Conservation (phyloP, 2,329 filamentous ascomycete species). For the Colletotrichum lindemuthianum region DNA sequence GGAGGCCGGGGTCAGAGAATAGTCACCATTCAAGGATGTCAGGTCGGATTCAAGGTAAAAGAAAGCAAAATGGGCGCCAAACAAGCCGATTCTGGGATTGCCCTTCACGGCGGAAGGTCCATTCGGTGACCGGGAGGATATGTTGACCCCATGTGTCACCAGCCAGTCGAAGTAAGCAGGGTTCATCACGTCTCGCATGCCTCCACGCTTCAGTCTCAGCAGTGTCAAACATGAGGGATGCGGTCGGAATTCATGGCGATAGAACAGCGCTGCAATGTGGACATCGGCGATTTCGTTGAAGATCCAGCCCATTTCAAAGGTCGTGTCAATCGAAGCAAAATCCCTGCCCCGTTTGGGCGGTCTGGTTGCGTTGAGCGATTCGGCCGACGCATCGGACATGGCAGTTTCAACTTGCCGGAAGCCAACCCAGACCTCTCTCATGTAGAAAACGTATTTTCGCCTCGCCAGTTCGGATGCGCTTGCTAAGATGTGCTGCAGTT, state of each 20-base stretch:
- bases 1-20: not conserved
- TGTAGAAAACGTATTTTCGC: not conserved
- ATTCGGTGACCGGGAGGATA: not conserved
- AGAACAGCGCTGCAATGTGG: not conserved
- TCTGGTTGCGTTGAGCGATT: not conserved
- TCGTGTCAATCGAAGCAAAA: not conserved
- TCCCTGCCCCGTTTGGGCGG: no score
- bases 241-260: not conserved
- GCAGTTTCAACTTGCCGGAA: not conserved
- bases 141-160: not conserved
- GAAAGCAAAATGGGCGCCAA: not conserved
- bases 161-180: not conserved
- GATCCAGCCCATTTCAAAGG: not conserved
- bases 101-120: not conserved
- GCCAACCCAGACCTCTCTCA: not conserved
- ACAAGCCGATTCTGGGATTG: not conserved
- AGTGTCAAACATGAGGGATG: not conserved
- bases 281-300: not conserved
- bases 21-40: not conserved
- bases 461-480: not conserved
- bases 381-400: not conserved
- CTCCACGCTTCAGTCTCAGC: accelerated
- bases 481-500: not conserved
- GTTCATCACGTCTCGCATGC: not conserved
- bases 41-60: not conserved